phyloP scores from a whole-genome alignment of 2,329 filamentous ascomycete genomes.

The Myotisia sp. region DNA sequence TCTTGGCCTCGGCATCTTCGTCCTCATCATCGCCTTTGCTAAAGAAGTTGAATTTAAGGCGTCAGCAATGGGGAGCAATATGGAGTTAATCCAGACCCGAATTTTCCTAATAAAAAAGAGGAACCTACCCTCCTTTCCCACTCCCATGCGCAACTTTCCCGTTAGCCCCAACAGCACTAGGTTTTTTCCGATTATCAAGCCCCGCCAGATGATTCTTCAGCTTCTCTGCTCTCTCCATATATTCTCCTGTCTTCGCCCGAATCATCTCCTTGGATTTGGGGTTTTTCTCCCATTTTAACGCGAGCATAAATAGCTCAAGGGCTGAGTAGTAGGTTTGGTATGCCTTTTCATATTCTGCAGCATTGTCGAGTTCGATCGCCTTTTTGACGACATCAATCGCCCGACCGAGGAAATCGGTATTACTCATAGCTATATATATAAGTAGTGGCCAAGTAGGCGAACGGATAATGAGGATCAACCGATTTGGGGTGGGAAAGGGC shows the following conservation, averaged over 20 bases:
- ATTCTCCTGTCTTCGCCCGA: slow-evolving; percentile 82
- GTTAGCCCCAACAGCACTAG: slow-evolving; percentile 38
- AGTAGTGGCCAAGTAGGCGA: no score
- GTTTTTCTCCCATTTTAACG: slow-evolving; percentile 99
- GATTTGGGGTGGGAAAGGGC: neutral
- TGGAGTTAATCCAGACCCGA: neutral
- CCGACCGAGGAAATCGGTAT: slow-evolving; percentile 90
- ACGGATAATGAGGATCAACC: no score
- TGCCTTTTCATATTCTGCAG: slow-evolving; percentile 90
- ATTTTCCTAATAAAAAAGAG: slow-evolving; percentile 7
- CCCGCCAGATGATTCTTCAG: slow-evolving; percentile 79
- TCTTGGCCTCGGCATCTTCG: slow-evolving; percentile 84
- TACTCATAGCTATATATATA: slow-evolving; percentile 59
- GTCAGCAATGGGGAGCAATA: slow-evolving; percentile 7
- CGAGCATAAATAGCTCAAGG: slow-evolving; percentile 96
- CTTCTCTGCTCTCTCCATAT: slow-evolving; percentile 98
- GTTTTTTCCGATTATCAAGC: slow-evolving; percentile 37
- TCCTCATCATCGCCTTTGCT: slow-evolving; percentile 44
- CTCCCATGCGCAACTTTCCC: slow-evolving; percentile 37
- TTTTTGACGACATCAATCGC: slow-evolving; percentile 96
- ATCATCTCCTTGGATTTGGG: slow-evolving; percentile 95
- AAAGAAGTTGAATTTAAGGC: slow-evolving; percentile 5
- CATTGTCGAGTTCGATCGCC: slow-evolving; percentile 90
- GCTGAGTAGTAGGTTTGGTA: slow-evolving; percentile 93
- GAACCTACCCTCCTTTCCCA: slow-evolving; percentile 41